Conservation (phyloP, 2,329 filamentous ascomycete species). For the Atkinsonella hypoxylon region DNA sequence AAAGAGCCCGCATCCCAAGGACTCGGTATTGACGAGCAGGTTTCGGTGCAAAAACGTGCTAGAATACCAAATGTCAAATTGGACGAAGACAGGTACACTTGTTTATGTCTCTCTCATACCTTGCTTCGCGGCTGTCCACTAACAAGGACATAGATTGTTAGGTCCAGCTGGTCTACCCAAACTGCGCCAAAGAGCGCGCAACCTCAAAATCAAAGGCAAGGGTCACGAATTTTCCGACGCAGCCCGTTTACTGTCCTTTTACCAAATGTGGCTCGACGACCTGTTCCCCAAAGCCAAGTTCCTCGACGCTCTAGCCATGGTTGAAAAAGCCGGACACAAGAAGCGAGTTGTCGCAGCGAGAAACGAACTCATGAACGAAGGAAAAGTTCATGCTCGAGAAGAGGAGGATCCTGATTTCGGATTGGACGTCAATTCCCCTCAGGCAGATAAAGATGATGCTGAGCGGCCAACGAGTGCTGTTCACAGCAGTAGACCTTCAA, state of each 20-base stretch:
- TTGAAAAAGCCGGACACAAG: constrained; percentile 87
- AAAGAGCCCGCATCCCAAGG: constrained; percentile 34
- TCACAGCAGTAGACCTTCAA: constrained; percentile 13
- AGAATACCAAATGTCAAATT: constrained; percentile 68
- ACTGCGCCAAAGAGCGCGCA: constrained; percentile 57
- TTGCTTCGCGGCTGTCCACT: neutral
- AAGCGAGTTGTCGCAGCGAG: constrained; percentile 64
- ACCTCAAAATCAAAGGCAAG: constrained; percentile 78
- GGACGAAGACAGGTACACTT: constrained; percentile 58
- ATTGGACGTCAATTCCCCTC: constrained; percentile 6
- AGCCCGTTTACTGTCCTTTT: constrained; percentile 70
- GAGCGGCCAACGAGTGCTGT: constrained; percentile 11
- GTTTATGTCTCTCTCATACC: neutral
- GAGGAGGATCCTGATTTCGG: constrained; percentile 22
- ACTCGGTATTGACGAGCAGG: constrained; percentile 75
- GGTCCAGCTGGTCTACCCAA: constrained; percentile 75
- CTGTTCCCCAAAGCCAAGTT: constrained; percentile 93
- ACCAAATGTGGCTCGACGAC: constrained; percentile 94
- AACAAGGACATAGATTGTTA: constrained; percentile 48
- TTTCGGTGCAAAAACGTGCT: constrained; percentile 67
- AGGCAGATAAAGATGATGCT: constrained; percentile 15
- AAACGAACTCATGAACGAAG: constrained; percentile 74
- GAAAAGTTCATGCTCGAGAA: constrained; percentile 37
- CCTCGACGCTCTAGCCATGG: constrained; percentile 74
- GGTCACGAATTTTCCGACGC: constrained; percentile 92